Percentiles rank a stretch among this genome's conserved stretches.
phyloP scores from a whole-genome alignment of 306 rosid species.

The Citrullus mucosospermus region DNA sequence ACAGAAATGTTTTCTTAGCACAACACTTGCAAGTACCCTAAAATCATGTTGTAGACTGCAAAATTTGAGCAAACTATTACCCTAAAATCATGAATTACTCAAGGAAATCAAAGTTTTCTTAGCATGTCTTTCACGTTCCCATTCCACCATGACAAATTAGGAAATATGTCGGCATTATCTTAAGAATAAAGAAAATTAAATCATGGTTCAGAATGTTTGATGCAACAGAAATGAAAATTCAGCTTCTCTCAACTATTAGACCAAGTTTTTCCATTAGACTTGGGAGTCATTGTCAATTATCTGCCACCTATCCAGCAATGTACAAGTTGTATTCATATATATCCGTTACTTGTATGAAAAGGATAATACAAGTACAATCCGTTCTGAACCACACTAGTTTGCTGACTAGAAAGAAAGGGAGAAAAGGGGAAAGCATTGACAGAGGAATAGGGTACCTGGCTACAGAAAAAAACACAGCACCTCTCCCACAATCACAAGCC shows the following conservation, averaged over 20 bases:
- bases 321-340: neutral
- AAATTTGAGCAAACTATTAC: neutral
- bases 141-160: neutral
- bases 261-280: neutral
- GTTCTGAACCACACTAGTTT: neutral
- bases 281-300: neutral
- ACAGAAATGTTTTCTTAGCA: too few species aligned
- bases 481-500: slow-evolving; percentile 99
- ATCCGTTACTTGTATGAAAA: neutral
- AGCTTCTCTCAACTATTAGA: neutral
- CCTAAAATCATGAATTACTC: neutral
- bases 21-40: too few species aligned
- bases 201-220: neutral
- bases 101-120: neutral
- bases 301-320: neutral
- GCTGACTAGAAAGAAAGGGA: neutral
- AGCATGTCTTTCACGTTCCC: neutral
- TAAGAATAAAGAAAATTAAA: neutral
- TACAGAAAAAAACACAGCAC: slow-evolving; percentile 90
- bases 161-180: neutral
- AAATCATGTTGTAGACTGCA: too few species aligned
- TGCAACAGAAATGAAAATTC: neutral
- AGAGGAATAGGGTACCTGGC: slow-evolving; percentile 45
- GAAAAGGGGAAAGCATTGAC: neutral
- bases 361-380: neutral